Evolutionary conservation across 345 rosid genomes (phyloP), one percentile per base, ranked within the genome.

Genomic region (Gossypium anomalum): DNA sequence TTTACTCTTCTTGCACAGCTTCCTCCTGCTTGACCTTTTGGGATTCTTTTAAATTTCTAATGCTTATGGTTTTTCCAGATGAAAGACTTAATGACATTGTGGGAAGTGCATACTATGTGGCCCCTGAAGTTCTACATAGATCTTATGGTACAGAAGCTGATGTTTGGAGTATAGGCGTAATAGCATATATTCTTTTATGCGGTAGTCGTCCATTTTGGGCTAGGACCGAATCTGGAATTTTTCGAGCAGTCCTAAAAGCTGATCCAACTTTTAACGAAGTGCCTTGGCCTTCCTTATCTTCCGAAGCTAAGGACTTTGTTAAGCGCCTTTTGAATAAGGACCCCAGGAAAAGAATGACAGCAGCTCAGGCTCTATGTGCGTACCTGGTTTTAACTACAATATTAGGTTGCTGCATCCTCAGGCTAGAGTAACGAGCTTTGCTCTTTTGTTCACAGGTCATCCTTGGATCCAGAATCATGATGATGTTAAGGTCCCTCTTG

Each of bases 131-230:
- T 79, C 88, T 95, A 59, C 97, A 91, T 77, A 88, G 98, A 84
- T 90, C 94, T 76, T 95, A 95, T 78, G 80, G 85, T 81, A 86
- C 97, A 5, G 99, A 95, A 81, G 99, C 99, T 6, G 99, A 95
- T 87, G 96, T 90, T 23, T 95, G 99, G 99, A 95, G 99, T 78
- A 68, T 92, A 58, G 99, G 99, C n/a, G 98, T 95, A 17, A 91
- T 95, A 69, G 88, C 97, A 17, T 95, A 93, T 81, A 95, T 95
- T 84, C 97, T 95, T 13, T 77, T 95, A 74, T 88, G 99, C 56
- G 98, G 99, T 57, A 89, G 97, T 81, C 93, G 99, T 75, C 99
- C 99, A 60, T 95, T 95, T 82, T 95, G 98, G 99, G 97, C 99
- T 34, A 84, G 92, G 77, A 95, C 94, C 9, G 98, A 95, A 82